A percentile compares a stretch with the other conserved stretches of the same genome.
Conservation (phyloP, 495 filamentous ascomycete genomes). For the Talaromyces stipitatus region DNA sequence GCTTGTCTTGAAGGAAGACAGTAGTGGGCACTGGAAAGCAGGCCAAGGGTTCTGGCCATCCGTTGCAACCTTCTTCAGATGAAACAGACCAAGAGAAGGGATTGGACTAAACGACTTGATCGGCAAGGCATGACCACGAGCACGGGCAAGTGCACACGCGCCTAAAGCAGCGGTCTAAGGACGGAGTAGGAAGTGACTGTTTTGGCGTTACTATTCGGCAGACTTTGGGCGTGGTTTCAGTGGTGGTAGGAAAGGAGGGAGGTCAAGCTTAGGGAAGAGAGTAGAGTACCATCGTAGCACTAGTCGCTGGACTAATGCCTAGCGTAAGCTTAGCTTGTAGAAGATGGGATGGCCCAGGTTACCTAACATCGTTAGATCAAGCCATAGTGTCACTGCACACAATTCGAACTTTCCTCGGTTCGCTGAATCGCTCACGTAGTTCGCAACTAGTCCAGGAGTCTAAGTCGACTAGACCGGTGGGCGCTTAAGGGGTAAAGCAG, state of each 20-base stretch:
- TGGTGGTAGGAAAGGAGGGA: background rate
- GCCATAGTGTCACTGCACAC: background rate
- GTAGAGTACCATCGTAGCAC: background rate
- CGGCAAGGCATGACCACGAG: conserved; percentile 1
- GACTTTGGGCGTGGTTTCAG: background rate
- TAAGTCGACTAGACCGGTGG: background rate
- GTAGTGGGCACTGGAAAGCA: conserved; percentile 45
- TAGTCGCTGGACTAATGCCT: background rate
- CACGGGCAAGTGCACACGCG: conserved; percentile 1
- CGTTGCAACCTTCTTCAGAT: conserved; percentile 58
- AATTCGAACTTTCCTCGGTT: background rate
- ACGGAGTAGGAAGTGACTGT: background rate
- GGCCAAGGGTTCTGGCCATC: conserved; percentile 73
- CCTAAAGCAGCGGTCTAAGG: conserved; percentile 2
- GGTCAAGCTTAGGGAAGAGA: background rate
- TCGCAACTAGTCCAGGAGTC: background rate
- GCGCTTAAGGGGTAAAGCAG: conserved; percentile 1
- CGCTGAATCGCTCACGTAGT: background rate
- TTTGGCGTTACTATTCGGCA: background rate
- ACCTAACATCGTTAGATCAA: background rate
- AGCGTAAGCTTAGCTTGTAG: background rate
- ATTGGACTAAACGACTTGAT: background rate
- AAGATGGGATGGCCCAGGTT: background rate
- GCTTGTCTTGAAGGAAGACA: background rate
- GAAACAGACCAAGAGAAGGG: background rate